Evolutionary conservation across 2,329 filamentous ascomycete species (phyloP).

Genomic region (Fusarium nanum): DNA sequence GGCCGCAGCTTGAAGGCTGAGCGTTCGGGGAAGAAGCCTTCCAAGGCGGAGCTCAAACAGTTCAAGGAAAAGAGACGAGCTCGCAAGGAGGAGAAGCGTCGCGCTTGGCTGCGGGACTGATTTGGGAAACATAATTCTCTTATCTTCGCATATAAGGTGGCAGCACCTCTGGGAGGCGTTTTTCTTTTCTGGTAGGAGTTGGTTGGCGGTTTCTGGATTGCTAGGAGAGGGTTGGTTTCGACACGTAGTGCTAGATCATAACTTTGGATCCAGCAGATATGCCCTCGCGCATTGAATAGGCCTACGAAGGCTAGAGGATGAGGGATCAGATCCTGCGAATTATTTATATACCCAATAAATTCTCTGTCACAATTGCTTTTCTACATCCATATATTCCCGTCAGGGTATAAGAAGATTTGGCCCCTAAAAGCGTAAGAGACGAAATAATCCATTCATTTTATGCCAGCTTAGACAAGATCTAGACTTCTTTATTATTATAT

Average conservation of each 20-base stretch:
- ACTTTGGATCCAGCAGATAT: constrained; percentile 35
- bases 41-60: constrained; percentile 86
- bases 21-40: constrained; percentile 84
- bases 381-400: neutral
- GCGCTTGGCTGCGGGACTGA: constrained; percentile 91
- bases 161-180: constrained; percentile 31
- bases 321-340: constrained; percentile 29
- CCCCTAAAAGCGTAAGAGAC: neutral
- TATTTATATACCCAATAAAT: constrained; percentile 39
- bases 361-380: constrained; percentile 20
- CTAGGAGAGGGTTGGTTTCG: constrained; percentile 2
- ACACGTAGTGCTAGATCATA: constrained; percentile 2
- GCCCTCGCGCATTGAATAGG: constrained; percentile 33
- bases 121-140: neutral
- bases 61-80: constrained; percentile 91
- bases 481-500: too few species aligned
- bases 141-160: constrained; percentile 15
- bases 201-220: constrained; percentile 21
- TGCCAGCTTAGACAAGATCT: too few species aligned
- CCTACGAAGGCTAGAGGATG: constrained; percentile 23
- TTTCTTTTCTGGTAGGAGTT: constrained; percentile 36
- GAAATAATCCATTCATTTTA: neutral
- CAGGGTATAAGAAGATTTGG: neutral
- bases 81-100: constrained; percentile 92
- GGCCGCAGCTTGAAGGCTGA: constrained; percentile 93